Base-by-base conservation (phyloP, 2,329 filamentous ascomycete species). In the Ophiostoma perfectum region DNA sequence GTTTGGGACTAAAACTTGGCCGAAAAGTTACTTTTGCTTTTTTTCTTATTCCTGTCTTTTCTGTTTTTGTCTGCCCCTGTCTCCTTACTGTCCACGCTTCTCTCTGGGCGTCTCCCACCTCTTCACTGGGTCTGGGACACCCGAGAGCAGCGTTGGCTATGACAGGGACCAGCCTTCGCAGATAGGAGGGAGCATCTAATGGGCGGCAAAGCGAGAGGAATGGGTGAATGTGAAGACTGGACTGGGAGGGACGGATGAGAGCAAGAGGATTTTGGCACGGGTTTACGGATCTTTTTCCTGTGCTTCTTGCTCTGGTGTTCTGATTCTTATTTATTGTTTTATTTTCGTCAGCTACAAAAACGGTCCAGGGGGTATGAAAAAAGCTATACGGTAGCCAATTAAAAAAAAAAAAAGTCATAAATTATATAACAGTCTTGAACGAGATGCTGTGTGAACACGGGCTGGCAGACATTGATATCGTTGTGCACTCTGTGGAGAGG, bases 381-480 rank as follows among this genome's bases (percentile, higher is more conserved):
- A 62, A 47, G 62, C 60, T 67, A 66, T 67, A 27, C 27, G 68
- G 66, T 67, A 69, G 66, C 66, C 65, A 69, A 67, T 64, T 39
- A 64, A 67, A 69, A 69, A 68, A 64, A 67, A 69, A 69, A 68
- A 69, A 67, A 60, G 49, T 60, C 16, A 66, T 66, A 69, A 66
- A 66, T 5, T 16, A 58, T 42, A 39, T 27, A 55, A 3, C 8
- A 52, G 47, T n/a, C 6, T 47, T 3, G 16, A 7, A 27, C 27
- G 27, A 27, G 27, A 27, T 27, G 27, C 27, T 27, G 27, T 27
- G 27, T 27, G 27, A 27, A 27, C 27, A 27, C 27, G 27, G 2
- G 27, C 27, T 27, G 27, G 27, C 27, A 27, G 27, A 27, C 27
- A 27, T 27, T 27, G 27, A 27, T 27, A 27, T 27, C 27, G 27